Conservation (phyloP, 1,139 yeast genomes). For the Blastobotrys ciferrii region DNA sequence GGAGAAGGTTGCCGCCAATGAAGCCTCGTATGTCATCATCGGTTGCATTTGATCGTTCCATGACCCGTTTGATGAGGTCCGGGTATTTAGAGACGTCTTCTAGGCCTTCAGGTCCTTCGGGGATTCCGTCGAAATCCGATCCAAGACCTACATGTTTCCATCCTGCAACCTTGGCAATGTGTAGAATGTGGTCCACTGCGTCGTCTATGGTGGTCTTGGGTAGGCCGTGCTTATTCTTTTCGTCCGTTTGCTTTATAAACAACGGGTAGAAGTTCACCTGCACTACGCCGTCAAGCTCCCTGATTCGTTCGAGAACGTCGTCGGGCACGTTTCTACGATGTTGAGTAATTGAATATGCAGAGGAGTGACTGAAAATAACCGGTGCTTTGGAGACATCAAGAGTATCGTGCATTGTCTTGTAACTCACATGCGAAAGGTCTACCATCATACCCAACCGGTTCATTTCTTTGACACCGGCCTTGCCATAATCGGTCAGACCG, state of each 20-base stretch:
- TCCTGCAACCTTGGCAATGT: conserved; percentile 47
- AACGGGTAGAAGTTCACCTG: conserved; percentile 48
- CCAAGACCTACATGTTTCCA: conserved; percentile 59
- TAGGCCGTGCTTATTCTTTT: conserved; percentile 11
- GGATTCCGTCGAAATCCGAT: conserved; percentile 55
- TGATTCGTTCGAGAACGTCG: conserved; percentile 43
- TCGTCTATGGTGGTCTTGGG: conserved; percentile 44
- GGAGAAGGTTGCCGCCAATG: conserved; percentile 41
- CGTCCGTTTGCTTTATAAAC: conserved; percentile 38
- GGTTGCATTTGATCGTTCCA: conserved; percentile 31
- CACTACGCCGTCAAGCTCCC: conserved; percentile 49
- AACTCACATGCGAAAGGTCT: conserved; percentile 52
- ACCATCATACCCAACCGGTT: conserved; percentile 54
- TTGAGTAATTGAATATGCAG: conserved; percentile 42
- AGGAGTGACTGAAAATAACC: conserved; percentile 51
- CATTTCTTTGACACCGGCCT: conserved; percentile 43
- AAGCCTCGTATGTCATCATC: conserved; percentile 13
- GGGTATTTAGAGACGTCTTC: conserved; percentile 58
- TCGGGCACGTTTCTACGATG: conserved; percentile 52
- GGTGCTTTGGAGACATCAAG: conserved; percentile 47
- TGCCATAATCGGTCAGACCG: conserved; percentile 47
- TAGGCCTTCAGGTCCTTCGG: conserved; percentile 47
- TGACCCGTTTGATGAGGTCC: conserved; percentile 43
- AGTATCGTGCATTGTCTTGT: conserved; percentile 50
- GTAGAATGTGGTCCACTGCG: conserved; percentile 47